Base-by-base conservation (phyloP, 1,284 basidiomycete genomes). In the Ceratobasidium sp. region DNA sequence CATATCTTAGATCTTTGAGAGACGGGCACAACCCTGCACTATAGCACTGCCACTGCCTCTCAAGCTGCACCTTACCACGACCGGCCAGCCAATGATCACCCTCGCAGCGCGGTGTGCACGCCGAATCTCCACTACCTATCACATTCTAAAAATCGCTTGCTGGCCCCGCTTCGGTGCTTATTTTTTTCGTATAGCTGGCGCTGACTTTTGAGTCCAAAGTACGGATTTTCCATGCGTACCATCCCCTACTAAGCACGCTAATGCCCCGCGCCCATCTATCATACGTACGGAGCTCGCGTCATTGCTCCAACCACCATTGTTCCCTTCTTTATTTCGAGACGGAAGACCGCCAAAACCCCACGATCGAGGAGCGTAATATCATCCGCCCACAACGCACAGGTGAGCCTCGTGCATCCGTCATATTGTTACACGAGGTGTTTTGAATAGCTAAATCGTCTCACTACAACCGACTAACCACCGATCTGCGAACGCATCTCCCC, bases 391-490 rank as follows among this genome's bases (percentile, higher is more conserved):
- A n/a, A n/a, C 23, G 15, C 28, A 52, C 17, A 67, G 65, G 65
- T 67, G 44, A 67, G 65, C 65, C 65, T 67, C 65, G 65, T 67
- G 65, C 40, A 40, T 62, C 33, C 46, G 9, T 10, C 15, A 67
- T 50, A 10, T 50, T 26, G n/a, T 26, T 38, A 15, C n/a, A 67
- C 61, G 40, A 64, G 20, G 33, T 12, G n/a, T 2, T n/a, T 23
- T n/a, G 12, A 13, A 44, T 44, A 40, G 65, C 65, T 67, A 50
- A 67, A 17, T n/a, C 44, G n/a, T 20, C 65, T 67, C 65, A 40
- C 26, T 48, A 10, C 15, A n/a, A 6, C 40, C 40, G 48, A 23
- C 17, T 28, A 23, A 5, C 13, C 5, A 42, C 52, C 65, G 40
- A 50, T 52, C 15, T 3, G 28, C 26, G 17, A 28, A 20, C 65